Evolutionary conservation across 2,329 filamentous ascomycete species (phyloP).

Genomic region (Aspergillus fructus): DNA sequence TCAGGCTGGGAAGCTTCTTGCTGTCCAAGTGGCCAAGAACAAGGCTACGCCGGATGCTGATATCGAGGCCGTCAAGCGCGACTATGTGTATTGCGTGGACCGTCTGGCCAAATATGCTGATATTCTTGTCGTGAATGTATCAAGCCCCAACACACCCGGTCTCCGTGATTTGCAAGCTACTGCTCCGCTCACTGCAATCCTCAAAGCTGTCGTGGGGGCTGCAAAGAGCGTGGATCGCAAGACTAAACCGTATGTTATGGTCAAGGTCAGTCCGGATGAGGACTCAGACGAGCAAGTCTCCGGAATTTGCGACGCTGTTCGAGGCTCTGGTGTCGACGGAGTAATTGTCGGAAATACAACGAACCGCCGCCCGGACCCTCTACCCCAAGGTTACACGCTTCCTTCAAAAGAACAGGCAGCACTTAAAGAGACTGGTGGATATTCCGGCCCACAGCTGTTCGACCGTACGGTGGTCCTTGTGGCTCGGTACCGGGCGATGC

Average conservation of each 20-base stretch:
- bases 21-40: constrained; percentile 96
- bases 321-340: constrained; percentile 82
- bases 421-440: constrained; percentile 78
- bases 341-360: constrained; percentile 98
- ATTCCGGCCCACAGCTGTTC: constrained; percentile 88
- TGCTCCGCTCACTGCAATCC: constrained; percentile 76
- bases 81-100: constrained; percentile 87
- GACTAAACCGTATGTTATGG: constrained; percentile 81
- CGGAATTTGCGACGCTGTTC: constrained; percentile 84
- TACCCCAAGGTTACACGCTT: constrained; percentile 67
- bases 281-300: constrained; percentile 79
- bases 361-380: constrained; percentile 70
- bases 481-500: constrained; percentile 69
- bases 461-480: constrained; percentile 76
- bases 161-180: constrained; percentile 82
- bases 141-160: constrained; percentile 92
- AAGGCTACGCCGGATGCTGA: constrained; percentile 85
- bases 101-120: constrained; percentile 85
- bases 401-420: constrained; percentile 65
- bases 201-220: constrained; percentile 79
- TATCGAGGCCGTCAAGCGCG: constrained; percentile 72
- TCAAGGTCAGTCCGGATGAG: constrained; percentile 97
- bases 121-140: constrained; percentile 96
- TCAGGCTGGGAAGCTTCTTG: constrained; percentile 70
- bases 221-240: constrained; percentile 68